These are phyloP conservation scores for Pseudogymnoascus sp. DNA, from an alignment of 2,329 filamentous ascomycete genomes.

Conservation along the genomic window DNA sequence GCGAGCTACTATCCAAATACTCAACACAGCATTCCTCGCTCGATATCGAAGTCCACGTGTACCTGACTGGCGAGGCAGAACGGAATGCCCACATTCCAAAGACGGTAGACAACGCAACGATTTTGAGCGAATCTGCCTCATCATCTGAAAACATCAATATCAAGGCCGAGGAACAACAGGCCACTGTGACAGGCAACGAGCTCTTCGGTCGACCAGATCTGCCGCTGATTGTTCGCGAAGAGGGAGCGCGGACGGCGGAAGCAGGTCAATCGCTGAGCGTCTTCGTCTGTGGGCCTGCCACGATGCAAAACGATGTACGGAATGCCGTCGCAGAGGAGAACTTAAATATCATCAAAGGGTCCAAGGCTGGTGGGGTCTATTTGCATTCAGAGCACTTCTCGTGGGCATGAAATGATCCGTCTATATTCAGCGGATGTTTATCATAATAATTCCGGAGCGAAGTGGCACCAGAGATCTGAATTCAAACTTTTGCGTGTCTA, in stretches of 20 bases:
- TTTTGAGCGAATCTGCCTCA: not conserved
- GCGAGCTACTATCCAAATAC: conserved; percentile 23
- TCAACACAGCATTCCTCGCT: conserved; percentile 14
- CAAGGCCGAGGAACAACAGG: not conserved
- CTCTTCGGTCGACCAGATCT: conserved; percentile 30
- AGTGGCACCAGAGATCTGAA: not conserved
- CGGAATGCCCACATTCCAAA: not conserved
- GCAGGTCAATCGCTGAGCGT: conserved; percentile 25
- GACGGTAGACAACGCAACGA: conserved; percentile 10
- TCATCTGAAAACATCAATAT: conserved; percentile 1
- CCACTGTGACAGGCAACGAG: conserved; percentile 15
- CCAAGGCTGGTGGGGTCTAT: conserved; percentile 32
- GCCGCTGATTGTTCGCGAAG: conserved; percentile 17
- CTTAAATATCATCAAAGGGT: conserved; percentile 28
- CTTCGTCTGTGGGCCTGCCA: conserved; percentile 37
- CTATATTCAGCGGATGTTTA: not conserved
- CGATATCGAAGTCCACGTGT: conserved; percentile 21
- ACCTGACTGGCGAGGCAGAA: conserved; percentile 24
- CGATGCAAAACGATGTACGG: conserved; percentile 41
- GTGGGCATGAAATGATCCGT: conserved; percentile 28
- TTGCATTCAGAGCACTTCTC: conserved; percentile 43
- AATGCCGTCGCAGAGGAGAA: conserved; percentile 41
- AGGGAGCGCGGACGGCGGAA: conserved; percentile 8
- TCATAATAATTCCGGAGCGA: not conserved
- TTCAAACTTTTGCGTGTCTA: not conserved